These are phyloP conservation scores for Verticillium tricorpus DNA, from an alignment of 2,329 filamentous ascomycete genomes.

Conservation along the genomic window DNA sequence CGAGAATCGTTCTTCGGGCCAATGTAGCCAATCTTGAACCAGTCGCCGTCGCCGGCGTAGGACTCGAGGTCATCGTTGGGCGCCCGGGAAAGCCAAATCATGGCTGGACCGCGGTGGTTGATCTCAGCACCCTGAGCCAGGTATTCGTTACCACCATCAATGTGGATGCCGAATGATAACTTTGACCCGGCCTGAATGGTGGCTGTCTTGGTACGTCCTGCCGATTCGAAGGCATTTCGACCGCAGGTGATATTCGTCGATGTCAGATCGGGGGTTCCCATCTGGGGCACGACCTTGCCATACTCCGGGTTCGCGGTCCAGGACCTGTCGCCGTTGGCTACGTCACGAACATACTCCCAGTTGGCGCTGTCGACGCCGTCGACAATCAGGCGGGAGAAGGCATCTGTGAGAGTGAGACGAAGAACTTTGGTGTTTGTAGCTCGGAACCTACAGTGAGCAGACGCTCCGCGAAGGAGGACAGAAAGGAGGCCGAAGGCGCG, in stretches of 20 bases:
- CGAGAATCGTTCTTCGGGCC: not conserved
- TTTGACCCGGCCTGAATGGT: slow-evolving; percentile 4
- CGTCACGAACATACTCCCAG: slow-evolving; percentile 9
- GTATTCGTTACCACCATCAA: not conserved
- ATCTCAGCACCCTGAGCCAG: not conserved
- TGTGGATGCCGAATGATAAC: slow-evolving; percentile 2
- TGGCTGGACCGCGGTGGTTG: slow-evolving; percentile 7
- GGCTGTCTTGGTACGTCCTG: slow-evolving; percentile 4
- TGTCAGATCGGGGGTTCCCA: slow-evolving; percentile 1
- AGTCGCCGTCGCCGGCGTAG: slow-evolving; percentile 9
- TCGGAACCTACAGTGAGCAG: not conserved
- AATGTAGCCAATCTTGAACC: slow-evolving; percentile 8
- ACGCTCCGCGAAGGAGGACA: not conserved
- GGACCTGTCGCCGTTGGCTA: not conserved
- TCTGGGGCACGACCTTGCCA: not conserved
- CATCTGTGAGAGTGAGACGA: slow-evolving; percentile 1
- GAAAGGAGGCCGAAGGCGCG: not conserved
- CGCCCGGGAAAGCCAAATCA: slow-evolving; percentile 5
- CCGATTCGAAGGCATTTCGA: slow-evolving; percentile 2
- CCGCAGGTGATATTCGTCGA: slow-evolving; percentile 7
- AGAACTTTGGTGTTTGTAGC: not conserved
- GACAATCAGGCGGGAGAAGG: slow-evolving; percentile 8
- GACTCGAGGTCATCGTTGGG: slow-evolving; percentile 5
- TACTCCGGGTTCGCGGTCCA: not conserved
- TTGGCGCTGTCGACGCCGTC: slow-evolving; percentile 2